Evolutionary conservation across 2,329 filamentous ascomycete genomes (phyloP), one percentile per base, ranked within the genome.

Genomic region (Ophiostoma ips): DNA sequence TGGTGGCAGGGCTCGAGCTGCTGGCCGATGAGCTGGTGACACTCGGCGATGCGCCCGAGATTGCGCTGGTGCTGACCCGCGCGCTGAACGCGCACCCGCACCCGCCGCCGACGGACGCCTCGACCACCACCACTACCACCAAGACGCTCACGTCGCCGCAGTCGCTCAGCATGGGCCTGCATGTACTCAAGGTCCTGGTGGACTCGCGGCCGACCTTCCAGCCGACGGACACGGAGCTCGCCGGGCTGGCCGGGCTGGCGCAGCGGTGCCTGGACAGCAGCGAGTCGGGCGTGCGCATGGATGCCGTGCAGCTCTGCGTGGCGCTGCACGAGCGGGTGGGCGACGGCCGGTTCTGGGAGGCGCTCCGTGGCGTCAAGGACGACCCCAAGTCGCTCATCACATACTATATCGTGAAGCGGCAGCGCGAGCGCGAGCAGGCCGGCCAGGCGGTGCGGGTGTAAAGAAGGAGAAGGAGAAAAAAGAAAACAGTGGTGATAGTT

Each of bases 241-340:
- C 60, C 0, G 68, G 67, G 48, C 68, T 82, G 34, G 68, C 73
- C 2, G 63, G 57, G 10, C 65, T 82, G 19, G 70, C 76, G 3
- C 66, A 66, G n/a, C 67, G 71, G 41, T 81, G 77, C 55, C 68
- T 83, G 16, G 76, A 78, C 55, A 79, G 75, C 55, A 61, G 66
- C 24, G 77, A 81, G 58, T 79, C 76, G 45, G 77, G 74, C 7
- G 79, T 83, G 8, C 70, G 79, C 37, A 84, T 87, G 72, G 84
- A 85, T 53, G 82, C 84, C n/a, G 81, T 88, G 43, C 79, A 86
- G 61, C 71, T 88, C n/a, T 87, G 84, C 58, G 79, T 87, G 24
- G 78, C 81, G 52, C 66, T 88, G 53, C 83, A 88, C 61, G 70
- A 72, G 44, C 65, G 75, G 11, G 70, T 83, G 9, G 78, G 79